A percentile compares a stretch with the other conserved stretches of the same genome.
Conservation (phyloP, 2,329 filamentous ascomycete species). For the Arthrobotrys sphaeroides region DNA sequence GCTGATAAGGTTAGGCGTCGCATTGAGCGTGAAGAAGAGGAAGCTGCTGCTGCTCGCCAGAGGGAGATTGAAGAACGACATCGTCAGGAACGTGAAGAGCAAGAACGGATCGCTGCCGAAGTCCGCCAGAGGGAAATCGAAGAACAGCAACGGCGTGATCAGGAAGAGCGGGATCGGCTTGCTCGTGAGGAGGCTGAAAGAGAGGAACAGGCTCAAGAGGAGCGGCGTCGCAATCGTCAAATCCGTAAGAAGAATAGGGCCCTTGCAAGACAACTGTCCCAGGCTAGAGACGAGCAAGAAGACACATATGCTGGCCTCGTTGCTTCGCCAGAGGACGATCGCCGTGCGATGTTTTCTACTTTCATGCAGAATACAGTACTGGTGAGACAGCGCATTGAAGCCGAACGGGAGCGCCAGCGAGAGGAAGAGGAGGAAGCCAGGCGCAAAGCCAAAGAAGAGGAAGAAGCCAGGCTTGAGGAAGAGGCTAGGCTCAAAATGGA, state of each 20-base stretch:
- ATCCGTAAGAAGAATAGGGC: constrained; percentile 40
- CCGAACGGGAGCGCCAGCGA: constrained; percentile 19
- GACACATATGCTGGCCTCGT: constrained; percentile 15
- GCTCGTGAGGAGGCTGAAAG: constrained; percentile 31
- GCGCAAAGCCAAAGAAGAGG: constrained; percentile 12
- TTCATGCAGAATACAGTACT: constrained; percentile 48
- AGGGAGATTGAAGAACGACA: constrained; percentile 32
- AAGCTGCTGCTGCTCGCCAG: constrained; percentile 34
- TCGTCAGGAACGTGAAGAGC: constrained; percentile 29
- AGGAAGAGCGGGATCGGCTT: constrained; percentile 3
- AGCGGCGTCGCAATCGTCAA: constrained; percentile 32
- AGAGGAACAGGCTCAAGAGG: constrained; percentile 8
- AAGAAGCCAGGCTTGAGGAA: constrained; percentile 4
- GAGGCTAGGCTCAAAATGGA: constrained; percentile 37
- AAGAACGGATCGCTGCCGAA: constrained; percentile 21
- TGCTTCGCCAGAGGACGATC: constrained; percentile 40
- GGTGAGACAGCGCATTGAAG: constrained; percentile 48
- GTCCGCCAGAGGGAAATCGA: constrained; percentile 6
- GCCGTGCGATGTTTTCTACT: constrained; percentile 37
- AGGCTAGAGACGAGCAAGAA: constrained; percentile 45
- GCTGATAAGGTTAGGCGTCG: constrained; percentile 41
- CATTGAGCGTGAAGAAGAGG: constrained; percentile 30
- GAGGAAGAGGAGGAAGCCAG: constrained; percentile 11
- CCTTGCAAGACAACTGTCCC: constrained; percentile 34
- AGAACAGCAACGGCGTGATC: constrained; percentile 10